These are phyloP conservation scores for Leishmania tropica DNA, from an alignment of 208 protist species.

Conservation along the genomic window DNA sequence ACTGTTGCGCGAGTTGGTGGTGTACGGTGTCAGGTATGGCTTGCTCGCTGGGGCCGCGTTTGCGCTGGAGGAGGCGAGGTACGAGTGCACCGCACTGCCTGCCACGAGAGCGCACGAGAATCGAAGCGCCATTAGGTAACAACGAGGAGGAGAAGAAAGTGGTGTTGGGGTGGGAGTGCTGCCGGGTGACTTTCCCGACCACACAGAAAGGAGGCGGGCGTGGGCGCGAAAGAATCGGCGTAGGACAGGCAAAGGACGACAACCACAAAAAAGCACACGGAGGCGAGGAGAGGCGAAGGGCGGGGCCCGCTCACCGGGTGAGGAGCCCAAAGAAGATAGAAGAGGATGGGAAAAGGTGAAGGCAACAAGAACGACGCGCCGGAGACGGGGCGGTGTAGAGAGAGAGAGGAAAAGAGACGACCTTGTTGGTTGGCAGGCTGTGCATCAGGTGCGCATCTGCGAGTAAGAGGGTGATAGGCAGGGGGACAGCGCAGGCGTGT, in stretches of 20 bases:
- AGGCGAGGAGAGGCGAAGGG: background rate
- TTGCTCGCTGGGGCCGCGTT: conserved; percentile 29
- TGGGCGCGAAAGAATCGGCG: background rate
- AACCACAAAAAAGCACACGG: background rate
- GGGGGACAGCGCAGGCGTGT: background rate
- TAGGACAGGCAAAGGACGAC: background rate
- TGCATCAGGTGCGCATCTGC: background rate
- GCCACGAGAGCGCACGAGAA: conserved; percentile 51
- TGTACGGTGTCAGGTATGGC: conserved; percentile 63
- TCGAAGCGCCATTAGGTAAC: conserved; percentile 42
- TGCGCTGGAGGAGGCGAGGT: conserved; percentile 13
- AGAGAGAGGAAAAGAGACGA: background rate
- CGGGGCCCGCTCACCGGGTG: background rate
- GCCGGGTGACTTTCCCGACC: background rate
- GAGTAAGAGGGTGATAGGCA: background rate
- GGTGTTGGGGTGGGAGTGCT: background rate
- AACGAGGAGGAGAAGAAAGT: background rate
- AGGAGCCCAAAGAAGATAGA: background rate
- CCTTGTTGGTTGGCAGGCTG: background rate
- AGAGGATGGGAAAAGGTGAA: background rate
- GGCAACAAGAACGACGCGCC: background rate
- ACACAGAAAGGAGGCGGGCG: too few relatives aligned
- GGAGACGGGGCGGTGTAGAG: background rate
- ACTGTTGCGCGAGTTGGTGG: conserved; percentile 68
- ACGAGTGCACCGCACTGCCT: conserved; percentile 41